These are phyloP conservation scores for Phanerodontia chrysosporium DNA, from an alignment of 768 basidiomycete species.

Conservation along the genomic window DNA sequence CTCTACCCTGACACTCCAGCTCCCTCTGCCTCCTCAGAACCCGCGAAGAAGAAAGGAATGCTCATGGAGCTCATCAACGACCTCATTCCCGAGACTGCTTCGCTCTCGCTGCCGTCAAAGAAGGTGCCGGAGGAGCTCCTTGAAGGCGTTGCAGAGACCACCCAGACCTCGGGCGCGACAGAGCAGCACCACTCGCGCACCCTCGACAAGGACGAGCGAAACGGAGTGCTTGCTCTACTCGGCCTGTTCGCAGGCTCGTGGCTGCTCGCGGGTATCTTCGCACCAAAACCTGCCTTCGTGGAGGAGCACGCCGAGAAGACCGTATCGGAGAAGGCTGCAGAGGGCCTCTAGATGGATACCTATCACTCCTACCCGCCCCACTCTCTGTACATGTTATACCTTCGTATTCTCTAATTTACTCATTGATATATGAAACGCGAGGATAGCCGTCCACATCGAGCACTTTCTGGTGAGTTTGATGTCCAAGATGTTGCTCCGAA, in stretches of 20 bases:
- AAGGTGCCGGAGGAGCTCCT: slow-evolving; percentile 4
- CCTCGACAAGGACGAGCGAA: slow-evolving; percentile 40
- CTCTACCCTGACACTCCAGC: slow-evolving; percentile 26
- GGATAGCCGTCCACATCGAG: no score
- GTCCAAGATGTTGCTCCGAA: no score
- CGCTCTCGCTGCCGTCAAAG: slow-evolving; percentile 14
- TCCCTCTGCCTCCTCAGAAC: slow-evolving; percentile 9
- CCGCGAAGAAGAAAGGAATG: slow-evolving; percentile 21
- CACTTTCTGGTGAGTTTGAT: no score
- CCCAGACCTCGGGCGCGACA: slow-evolving; percentile 18
- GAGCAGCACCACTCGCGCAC: slow-evolving; percentile 24
- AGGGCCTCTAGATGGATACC: slow-evolving; percentile 3
- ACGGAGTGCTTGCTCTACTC: slow-evolving; percentile 44
- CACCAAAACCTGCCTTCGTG: slow-evolving; percentile 19
- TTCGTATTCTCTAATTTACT: neutral
- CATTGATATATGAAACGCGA: no score
- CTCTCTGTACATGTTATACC: neutral
- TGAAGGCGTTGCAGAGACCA: slow-evolving; percentile 22
- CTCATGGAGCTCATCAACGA: slow-evolving; percentile 30
- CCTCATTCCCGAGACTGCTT: slow-evolving; percentile 31
- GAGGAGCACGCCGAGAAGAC: slow-evolving; percentile 1
- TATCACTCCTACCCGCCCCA: neutral
- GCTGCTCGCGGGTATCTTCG: slow-evolving; percentile 35
- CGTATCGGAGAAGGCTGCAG: slow-evolving; percentile 8
- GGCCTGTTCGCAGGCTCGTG: slow-evolving; percentile 48